Evolutionary conservation across 495 filamentous ascomycete genomes (phyloP).

Genomic region (Darksidea phi): DNA sequence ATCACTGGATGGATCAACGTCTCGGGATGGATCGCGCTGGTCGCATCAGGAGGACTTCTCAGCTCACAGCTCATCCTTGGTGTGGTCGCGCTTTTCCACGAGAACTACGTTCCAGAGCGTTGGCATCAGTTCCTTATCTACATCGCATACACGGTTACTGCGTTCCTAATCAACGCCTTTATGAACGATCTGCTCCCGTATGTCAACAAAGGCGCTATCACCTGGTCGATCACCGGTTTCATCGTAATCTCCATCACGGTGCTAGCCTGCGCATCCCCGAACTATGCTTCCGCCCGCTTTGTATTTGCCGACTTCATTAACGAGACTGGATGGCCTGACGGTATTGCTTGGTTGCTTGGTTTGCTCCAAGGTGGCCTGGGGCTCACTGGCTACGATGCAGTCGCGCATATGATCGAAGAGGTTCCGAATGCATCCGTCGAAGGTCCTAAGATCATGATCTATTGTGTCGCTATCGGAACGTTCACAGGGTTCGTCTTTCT

Average conservation of each 20-base stretch:
- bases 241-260: slow-evolving; percentile 67
- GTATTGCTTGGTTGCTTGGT: slow-evolving; percentile 54
- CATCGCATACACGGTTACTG: slow-evolving; percentile 61
- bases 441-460: slow-evolving; percentile 72
- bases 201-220: slow-evolving; percentile 63
- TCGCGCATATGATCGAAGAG: slow-evolving; percentile 61
- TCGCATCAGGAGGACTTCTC: slow-evolving; percentile 42
- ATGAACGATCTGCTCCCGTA: slow-evolving; percentile 60
- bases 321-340: slow-evolving; percentile 56
- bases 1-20: slow-evolving; percentile 76
- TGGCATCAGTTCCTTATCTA: slow-evolving; percentile 80
- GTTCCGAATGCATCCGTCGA: slow-evolving; percentile 66
- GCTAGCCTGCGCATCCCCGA: slow-evolving; percentile 60
- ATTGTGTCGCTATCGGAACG: slow-evolving; percentile 66
- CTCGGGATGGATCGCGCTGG: slow-evolving; percentile 62
- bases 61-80: slow-evolving; percentile 51
- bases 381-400: slow-evolving; percentile 55
- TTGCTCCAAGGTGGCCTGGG: slow-evolving; percentile 56
- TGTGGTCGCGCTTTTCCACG: slow-evolving; percentile 47
- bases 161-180: slow-evolving; percentile 67
- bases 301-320: slow-evolving; percentile 51
- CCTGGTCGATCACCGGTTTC: slow-evolving; percentile 68
- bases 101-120: slow-evolving; percentile 52
- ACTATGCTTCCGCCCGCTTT: slow-evolving; percentile 60
- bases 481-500: slow-evolving; percentile 70